phyloP scores from a whole-genome alignment of 148 eudicot species.

The Pouteria glomerata region DNA sequence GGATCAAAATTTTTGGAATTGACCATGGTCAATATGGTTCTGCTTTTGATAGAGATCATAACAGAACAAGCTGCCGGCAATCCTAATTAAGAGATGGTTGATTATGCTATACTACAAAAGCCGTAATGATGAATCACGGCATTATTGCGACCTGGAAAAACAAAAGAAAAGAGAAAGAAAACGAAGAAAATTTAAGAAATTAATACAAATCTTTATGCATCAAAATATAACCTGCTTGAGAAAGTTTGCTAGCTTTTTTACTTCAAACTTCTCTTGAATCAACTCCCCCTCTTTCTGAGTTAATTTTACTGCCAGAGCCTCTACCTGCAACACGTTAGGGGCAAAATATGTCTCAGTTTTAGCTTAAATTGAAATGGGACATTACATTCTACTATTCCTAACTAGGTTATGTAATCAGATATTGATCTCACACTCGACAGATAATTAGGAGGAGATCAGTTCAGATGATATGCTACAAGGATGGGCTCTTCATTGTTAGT shows the following conservation, averaged over 20 bases:
- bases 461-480: too few species aligned
- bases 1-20: neutral
- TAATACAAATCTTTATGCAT: neutral
- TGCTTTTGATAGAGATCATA: neutral
- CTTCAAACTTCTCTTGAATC: conserved; percentile 95
- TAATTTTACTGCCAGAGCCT: conserved; percentile 90
- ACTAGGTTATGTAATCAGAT: too few species aligned
- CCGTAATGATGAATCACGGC: neutral
- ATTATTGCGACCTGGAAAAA: neutral
- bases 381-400: neutral
- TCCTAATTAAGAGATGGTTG: neutral
- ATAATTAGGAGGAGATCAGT: too few species aligned
- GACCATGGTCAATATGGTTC: neutral
- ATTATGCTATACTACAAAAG: neutral
- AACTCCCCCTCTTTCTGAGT: conserved; percentile 95
- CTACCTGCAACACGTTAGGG: conserved; percentile 51
- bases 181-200: neutral
- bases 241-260: conserved; percentile 77
- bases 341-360: neutral
- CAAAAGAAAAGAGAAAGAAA: neutral
- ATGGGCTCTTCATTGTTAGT: too few species aligned
- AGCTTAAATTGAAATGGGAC: neutral
- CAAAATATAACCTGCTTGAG: conserved; percentile 71
- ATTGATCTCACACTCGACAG: too few species aligned
- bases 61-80: neutral